phyloP scores from a whole-genome alignment of 2,329 filamentous ascomycete genomes.

The Arachnopeziza araneosa region DNA sequence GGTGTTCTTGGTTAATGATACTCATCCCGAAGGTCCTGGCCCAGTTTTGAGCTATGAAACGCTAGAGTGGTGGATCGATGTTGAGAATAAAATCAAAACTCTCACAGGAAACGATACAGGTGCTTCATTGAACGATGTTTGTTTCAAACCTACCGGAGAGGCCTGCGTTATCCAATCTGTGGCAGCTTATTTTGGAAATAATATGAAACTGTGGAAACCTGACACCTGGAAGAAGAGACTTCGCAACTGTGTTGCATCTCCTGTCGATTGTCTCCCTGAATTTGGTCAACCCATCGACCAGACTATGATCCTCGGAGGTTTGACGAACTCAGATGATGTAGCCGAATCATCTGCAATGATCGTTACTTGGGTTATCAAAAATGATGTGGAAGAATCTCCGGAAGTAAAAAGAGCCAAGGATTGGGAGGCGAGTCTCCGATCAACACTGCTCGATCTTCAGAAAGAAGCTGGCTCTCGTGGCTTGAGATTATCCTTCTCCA shows the following conservation, averaged over 20 bases:
- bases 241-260: slow-evolving; percentile 67
- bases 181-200: slow-evolving; percentile 78
- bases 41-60: slow-evolving; percentile 87
- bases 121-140: slow-evolving; percentile 74
- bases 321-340: slow-evolving; percentile 57
- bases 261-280: slow-evolving; percentile 78
- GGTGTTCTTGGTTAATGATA: slow-evolving; percentile 89
- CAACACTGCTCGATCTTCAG: slow-evolving; percentile 70
- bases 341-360: slow-evolving; percentile 75
- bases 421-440: slow-evolving; percentile 77
- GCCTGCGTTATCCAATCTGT: slow-evolving; percentile 91
- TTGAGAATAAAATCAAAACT: slow-evolving; percentile 70
- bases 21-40: slow-evolving; percentile 52
- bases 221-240: slow-evolving; percentile 68
- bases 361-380: slow-evolving; percentile 92
- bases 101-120: slow-evolving; percentile 66
- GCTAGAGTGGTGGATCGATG: slow-evolving; percentile 86
- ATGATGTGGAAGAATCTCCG: slow-evolving; percentile 67
- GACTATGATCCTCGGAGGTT: slow-evolving; percentile 80
- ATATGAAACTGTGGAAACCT: slow-evolving; percentile 55
- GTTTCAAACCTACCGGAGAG: slow-evolving; percentile 86
- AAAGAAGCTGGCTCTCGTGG: slow-evolving; percentile 72
- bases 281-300: slow-evolving; percentile 87
- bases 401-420: slow-evolving; percentile 73
- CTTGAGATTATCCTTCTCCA: slow-evolving; percentile 86